Conservation (phyloP, 257 asterid species). For the Thymus mandschuricus region DNA sequence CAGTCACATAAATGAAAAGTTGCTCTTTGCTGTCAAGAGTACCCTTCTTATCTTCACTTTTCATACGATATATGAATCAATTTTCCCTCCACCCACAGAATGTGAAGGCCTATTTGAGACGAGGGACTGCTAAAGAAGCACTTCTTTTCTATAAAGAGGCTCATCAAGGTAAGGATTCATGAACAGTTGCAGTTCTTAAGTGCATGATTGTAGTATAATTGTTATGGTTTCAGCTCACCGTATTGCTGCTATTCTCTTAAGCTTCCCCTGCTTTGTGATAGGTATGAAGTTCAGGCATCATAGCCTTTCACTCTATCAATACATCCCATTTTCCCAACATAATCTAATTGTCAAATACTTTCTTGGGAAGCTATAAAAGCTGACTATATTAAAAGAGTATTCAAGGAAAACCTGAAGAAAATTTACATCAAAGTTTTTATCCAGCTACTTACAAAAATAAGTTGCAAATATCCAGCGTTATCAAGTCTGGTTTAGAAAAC, state of each 20-base stretch:
- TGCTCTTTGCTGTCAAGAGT: constrained; percentile 12
- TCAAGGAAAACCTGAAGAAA: neutral
- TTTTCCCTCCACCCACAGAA: constrained; percentile 12
- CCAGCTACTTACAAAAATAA: constrained; percentile 13
- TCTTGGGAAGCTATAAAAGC: neutral
- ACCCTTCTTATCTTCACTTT: neutral
- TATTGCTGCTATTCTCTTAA: neutral
- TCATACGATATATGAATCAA: constrained; percentile 4
- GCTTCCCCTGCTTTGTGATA: constrained; percentile 1
- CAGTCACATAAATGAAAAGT: neutral
- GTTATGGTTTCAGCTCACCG: constrained; percentile 7
- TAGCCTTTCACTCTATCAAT: neutral
- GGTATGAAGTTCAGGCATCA: neutral
- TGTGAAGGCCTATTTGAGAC: constrained; percentile 37
- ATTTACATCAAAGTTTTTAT: neutral
- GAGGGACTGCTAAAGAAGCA: constrained; percentile 37
- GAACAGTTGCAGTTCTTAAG: constrained; percentile 9
- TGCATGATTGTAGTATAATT: constrained; percentile 12
- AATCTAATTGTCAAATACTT: neutral
- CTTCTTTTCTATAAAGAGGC: constrained; percentile 29
- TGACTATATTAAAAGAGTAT: neutral
- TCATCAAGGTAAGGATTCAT: constrained; percentile 39
- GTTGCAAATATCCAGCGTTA: neutral
- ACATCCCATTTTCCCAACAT: neutral
- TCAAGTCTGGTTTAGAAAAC: no score